Evolutionary conservation across 345 rosid species (phyloP), one percentile per base, ranked within the genome.

Genomic region (Luvunga scandens): DNA sequence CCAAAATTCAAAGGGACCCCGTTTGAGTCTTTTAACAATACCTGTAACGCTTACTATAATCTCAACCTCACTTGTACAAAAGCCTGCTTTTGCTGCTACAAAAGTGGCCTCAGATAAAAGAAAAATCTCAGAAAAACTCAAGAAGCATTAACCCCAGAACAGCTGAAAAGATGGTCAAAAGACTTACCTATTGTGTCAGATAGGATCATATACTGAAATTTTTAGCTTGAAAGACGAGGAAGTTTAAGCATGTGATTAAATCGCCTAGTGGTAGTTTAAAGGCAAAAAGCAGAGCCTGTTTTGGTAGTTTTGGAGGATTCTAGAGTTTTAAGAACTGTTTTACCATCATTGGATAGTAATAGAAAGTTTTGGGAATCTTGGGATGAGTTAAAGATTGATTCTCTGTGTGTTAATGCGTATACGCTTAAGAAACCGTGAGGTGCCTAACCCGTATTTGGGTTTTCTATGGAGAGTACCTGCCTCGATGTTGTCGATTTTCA

Each of bases 301-400:
- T 81, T 94, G 76, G 91, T 93, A 7, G 98, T 94, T 75, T 81
- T 94, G 73, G 97, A 90, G 78, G 97, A 93, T 85, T 90, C 93
- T 85, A 84, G 81, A 64, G 97, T 94, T 78, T 76, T 90, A 16
- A 90, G 97, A 76, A 94, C 95, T 39, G 98, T 93, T 65, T 82
- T 94, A 73, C 98, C 97, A 45, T 91, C 93, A 0, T 30, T 86
- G 69, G 89, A 84, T 77, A 89, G 95, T 85, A 90, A 90, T 76
- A 77, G 75, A 81, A 89, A 85, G 87, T 94, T 94, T 80, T 94
- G 98, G 98, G 91, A 91, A 48, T 83, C 78, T 22, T 94, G 98
- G 97, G 90, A 88, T 76, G 88, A 87, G 84, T 86, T 91, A 77
- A 86, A 84, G 69, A 82, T 94, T 14, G 97, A 90, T 81, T 62